Base-by-base conservation (phyloP, 805 yeast genomes). In the Wickerhamomyces subpelliculosus region DNA sequence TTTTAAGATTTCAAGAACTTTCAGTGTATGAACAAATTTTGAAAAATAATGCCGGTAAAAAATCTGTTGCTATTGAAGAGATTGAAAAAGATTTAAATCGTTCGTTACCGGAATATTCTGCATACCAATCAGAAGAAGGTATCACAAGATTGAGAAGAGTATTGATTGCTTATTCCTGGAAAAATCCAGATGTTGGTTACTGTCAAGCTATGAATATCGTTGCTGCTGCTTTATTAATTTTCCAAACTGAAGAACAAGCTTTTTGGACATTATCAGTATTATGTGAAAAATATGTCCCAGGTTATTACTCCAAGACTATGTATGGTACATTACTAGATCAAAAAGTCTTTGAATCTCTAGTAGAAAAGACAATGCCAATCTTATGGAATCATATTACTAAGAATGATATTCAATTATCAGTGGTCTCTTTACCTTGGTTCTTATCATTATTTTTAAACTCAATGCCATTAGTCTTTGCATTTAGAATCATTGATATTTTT, bases 141-240 rank as follows among this genome's bases (percentile, higher is more conserved):
- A 89, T 93, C 32, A 74, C 70, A 35, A 68, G 96, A 38, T 69
- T 93, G 34, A 71, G 98, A 44, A 72, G 95, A 43, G 97, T 93
- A 0, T 69, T 93, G 41, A 83, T 94, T 0, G 96, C 96, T 0
- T 93, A 89, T 54, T 85, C 96, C 0, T 93, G 97, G 97, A 85
- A 84, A 47, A 88, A 89, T 57, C 96, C 96, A 0, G 96, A 90
- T 30, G 86, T 93, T 20, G 99, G 99, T 0, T 93, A 93, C 59
- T 93, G 99, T 58, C 98, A 93, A 60, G 98, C 97, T 1, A 93
- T 94, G 98, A 93, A 93, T 57, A 93, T 93, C 36, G 88, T 84
- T 8, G 78, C 76, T 2, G 95, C 95, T 2, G 89, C 86, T 0
- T 58, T 84, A 37, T 62, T 84, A 42, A 83, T 83, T 28, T 84